Conservation (phyloP, 768 basidiomycete species). For the Daedalea quercina region DNA sequence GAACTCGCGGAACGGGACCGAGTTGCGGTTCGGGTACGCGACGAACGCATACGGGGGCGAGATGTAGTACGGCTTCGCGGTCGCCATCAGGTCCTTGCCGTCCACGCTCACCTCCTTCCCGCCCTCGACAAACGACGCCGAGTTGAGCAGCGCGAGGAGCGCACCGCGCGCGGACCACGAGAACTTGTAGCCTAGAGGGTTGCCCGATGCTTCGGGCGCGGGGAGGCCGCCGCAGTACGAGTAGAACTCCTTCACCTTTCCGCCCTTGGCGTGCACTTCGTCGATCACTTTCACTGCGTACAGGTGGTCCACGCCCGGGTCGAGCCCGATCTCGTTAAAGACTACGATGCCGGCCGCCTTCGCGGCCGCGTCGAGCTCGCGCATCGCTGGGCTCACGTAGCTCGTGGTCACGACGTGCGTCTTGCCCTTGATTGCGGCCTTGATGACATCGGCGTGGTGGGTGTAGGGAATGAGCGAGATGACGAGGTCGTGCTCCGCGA, state of each 20-base stretch:
- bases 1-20: constrained; percentile 81
- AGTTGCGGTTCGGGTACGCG: constrained; percentile 95
- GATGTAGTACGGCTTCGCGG: constrained; percentile 92
- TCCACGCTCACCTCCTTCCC: constrained; percentile 59
- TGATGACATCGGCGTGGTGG: constrained; percentile 83
- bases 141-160: constrained; percentile 89
- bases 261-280: constrained; percentile 91
- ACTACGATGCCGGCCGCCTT: constrained; percentile 89
- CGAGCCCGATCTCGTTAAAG: constrained; percentile 96
- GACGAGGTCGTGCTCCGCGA: constrained; percentile 87
- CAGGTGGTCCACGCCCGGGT: constrained; percentile 91
- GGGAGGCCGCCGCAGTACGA: constrained; percentile 97
- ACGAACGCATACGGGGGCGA: constrained; percentile 95
- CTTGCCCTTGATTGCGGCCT: constrained; percentile 82
- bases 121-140: constrained; percentile 70
- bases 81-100: constrained; percentile 82
- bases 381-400: constrained; percentile 90
- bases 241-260: constrained; percentile 90
- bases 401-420: constrained; percentile 94
- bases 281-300: constrained; percentile 92
- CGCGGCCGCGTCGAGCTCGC: constrained; percentile 71
- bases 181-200: constrained; percentile 98
- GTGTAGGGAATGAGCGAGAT: constrained; percentile 97
- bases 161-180: constrained; percentile 98
- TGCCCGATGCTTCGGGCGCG: constrained; percentile 83